Evolutionary conservation across 352 stramenopile genomes (phyloP), one percentile per base, ranked within the genome.

Genomic region (Globisporangium nunn): DNA sequence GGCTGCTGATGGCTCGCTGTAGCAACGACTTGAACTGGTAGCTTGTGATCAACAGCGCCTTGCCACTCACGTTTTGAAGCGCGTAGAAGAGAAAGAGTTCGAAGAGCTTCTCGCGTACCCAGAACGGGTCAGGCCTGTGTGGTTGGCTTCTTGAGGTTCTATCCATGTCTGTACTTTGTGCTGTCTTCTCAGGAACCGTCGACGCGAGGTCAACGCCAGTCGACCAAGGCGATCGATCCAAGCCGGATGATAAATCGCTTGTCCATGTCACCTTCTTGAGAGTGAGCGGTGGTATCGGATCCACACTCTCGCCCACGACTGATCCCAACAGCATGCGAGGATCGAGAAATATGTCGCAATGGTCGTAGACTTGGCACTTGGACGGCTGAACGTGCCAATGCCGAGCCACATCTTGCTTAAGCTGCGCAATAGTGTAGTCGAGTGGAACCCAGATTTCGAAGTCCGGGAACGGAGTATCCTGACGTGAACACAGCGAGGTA

Each of bases 21-120:
- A 85, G 35, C 18, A 85, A 53, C 28, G 72, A 63, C 50, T 88
- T 91, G 68, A 91, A 88, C 41, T 91, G 78, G 17, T 75, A 85
- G 40, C 72, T 75, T 8, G 79, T 78, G 33, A 91, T 70, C 2
- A 59, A 59, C n/a, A 77, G 62, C 1, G 50, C 63, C 17, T 67
- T 74, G 48, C 71, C 71, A 40, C 62, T 78, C 3, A 66, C 68
- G 18, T 86, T 87, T 15, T 82, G 78, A 0, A 91, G 60, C 0
- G 78, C 69, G 44, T 75, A 73, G 40, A 80, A 71, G 15, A 84
- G 59, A 33, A 91, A 91, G 11, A 88, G 50, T n/a, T 87, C 72
- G 29, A 82, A 81, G 5, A 91, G 63, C 37, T 75, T 69, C 23
- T 88, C 71, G 33, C 85, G 74, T 12, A 86, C 59, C 64, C 64